phyloP scores from a whole-genome alignment of 1,284 basidiomycete species.

The Papiliotrema flavescens region DNA sequence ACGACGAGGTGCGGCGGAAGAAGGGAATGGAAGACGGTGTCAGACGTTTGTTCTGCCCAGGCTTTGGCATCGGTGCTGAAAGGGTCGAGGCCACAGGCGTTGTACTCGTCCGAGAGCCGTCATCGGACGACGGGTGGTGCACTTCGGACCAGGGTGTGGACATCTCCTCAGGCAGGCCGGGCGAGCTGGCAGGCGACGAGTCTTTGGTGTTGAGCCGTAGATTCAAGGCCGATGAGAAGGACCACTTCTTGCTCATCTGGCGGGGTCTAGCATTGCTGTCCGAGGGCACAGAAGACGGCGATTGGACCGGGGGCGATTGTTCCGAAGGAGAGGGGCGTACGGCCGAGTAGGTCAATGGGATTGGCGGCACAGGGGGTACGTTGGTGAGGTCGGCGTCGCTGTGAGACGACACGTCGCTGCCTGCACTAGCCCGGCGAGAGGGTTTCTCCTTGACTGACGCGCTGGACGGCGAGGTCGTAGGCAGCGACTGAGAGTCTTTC shows the following conservation, averaged over 20 bases:
- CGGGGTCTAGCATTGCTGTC: background rate
- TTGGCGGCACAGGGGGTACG: slow-evolving; percentile 92
- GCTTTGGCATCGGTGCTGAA: slow-evolving; percentile 28
- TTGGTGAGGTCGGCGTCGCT: slow-evolving; percentile 60
- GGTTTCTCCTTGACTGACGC: slow-evolving; percentile 53
- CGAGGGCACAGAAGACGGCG: background rate
- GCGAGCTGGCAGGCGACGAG: slow-evolving; percentile 11
- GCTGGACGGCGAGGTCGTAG: slow-evolving; percentile 61
- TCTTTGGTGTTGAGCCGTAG: background rate
- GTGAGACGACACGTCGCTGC: slow-evolving; percentile 68
- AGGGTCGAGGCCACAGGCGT: slow-evolving; percentile 16
- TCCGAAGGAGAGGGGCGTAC: slow-evolving; percentile 23
- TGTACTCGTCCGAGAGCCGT: slow-evolving; percentile 18
- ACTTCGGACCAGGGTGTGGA: slow-evolving; percentile 35
- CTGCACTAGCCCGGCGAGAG: slow-evolving; percentile 56
- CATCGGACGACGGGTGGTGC: slow-evolving; percentile 5
- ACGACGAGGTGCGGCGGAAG: slow-evolving; percentile 86
- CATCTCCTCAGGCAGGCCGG: slow-evolving; percentile 6
- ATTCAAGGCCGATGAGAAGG: slow-evolving; percentile 74
- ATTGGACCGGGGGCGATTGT: slow-evolving; percentile 7
- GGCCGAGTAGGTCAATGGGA: slow-evolving; percentile 87
- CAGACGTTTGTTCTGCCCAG: slow-evolving; percentile 55
- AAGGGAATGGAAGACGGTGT: slow-evolving; percentile 95
- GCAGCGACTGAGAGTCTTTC: slow-evolving; percentile 31
- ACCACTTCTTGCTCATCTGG: slow-evolving; percentile 82